Evolutionary conservation across 2,329 filamentous ascomycete genomes (phyloP).

Genomic region (Mollisiaceae sp.): DNA sequence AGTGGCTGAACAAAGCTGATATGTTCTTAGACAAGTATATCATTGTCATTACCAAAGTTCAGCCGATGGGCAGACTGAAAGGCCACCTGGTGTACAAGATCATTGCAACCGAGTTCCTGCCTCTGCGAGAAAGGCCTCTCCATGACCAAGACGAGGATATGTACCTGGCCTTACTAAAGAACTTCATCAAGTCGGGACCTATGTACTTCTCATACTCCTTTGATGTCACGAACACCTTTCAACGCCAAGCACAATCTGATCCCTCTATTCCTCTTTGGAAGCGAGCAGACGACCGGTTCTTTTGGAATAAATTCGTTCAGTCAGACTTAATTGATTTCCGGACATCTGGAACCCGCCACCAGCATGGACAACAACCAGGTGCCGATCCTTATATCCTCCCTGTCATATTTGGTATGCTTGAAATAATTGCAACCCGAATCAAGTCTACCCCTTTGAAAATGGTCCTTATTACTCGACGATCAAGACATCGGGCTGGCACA

Average conservation of each 20-base stretch:
- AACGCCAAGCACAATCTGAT: conserved; percentile 84
- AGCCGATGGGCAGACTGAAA: conserved; percentile 87
- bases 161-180: conserved; percentile 82
- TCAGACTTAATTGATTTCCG: conserved; percentile 92
- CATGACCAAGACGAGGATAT: conserved; percentile 94
- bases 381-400: conserved; percentile 93
- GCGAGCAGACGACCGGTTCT: conserved; percentile 94
- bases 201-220: conserved; percentile 99
- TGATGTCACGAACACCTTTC: conserved; percentile 96
- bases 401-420: conserved; percentile 94
- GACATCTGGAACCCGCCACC: conserved; percentile 62
- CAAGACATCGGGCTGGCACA: conserved; percentile 86
- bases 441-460: conserved; percentile 86
- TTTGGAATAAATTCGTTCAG: conserved; percentile 96
- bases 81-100: conserved; percentile 98
- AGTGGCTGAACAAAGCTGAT: conserved; percentile 23
- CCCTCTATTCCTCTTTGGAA: conserved; percentile 80
- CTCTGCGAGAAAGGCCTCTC: conserved; percentile 88
- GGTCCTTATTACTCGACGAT: conserved; percentile 85
- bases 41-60: conserved; percentile 92
- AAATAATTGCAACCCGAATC: conserved; percentile 84
- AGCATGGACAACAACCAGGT: conserved; percentile 72
- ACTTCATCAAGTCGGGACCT: conserved; percentile 79
- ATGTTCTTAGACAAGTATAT: conserved; percentile 80
- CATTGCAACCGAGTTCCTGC: conserved; percentile 87